Percentiles rank a stretch among this genome's conserved stretches.
Evolutionary conservation across 371 early-diverging fungal species (phyloP).

Genomic region (Rhizomucor pusillus): DNA sequence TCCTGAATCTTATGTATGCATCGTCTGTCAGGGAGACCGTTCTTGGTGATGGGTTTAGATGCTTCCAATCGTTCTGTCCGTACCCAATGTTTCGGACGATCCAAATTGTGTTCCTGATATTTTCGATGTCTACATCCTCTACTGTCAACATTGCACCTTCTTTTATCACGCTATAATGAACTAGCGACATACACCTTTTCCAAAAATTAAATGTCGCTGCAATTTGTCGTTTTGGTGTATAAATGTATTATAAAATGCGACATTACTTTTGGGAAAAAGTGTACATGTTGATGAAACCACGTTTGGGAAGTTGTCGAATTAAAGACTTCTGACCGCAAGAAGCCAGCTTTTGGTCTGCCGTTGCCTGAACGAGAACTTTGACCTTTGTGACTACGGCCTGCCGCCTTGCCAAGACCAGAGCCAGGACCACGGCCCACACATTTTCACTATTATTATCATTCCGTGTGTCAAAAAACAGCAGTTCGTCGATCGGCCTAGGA

Average conservation of each 20-base stretch:
- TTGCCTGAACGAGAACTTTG: slow-evolving; percentile 84
- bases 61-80: slow-evolving; percentile 84
- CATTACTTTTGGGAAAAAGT: too few species aligned
- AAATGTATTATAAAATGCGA: too few species aligned
- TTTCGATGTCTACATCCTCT: slow-evolving; percentile 50
- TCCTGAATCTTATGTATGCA: slow-evolving; percentile 80
- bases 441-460: slow-evolving; percentile 39
- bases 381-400: slow-evolving; percentile 93
- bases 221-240: too few species aligned
- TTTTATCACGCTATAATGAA: too few species aligned
- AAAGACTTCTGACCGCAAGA: slow-evolving; percentile 95
- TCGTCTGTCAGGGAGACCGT: slow-evolving; percentile 71
- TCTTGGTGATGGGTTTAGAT: slow-evolving; percentile 80
- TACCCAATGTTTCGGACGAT: slow-evolving; percentile 91
- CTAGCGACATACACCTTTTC: slow-evolving; percentile 35
- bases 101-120: slow-evolving; percentile 78
- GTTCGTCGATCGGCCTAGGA: too few species aligned
- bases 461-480: too few species aligned
- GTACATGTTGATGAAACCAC: slow-evolving; percentile 84
- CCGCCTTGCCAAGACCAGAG: slow-evolving; percentile 86
- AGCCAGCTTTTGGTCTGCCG: slow-evolving; percentile 77
- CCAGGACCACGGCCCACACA: slow-evolving; percentile 86
- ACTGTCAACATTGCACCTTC: not conserved
- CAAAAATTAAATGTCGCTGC: too few species aligned
- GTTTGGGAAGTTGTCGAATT: slow-evolving; percentile 83